Evolutionary conservation across 2,329 filamentous ascomycete genomes (phyloP), one percentile per base, ranked within the genome.

Genomic region (Plectosphaerella cucumerina): DNA sequence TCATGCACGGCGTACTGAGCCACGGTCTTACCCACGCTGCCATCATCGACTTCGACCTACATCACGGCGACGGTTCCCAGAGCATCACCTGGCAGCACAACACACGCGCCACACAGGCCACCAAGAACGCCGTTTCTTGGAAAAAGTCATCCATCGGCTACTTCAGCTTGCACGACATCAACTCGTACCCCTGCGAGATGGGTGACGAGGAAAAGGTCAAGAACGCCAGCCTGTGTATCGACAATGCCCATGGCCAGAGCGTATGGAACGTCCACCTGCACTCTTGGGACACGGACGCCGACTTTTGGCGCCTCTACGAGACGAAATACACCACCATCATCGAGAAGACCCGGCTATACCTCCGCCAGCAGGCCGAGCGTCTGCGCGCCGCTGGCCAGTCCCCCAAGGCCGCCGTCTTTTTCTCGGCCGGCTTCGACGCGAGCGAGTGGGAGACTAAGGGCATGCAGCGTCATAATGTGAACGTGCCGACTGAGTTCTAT

Each of bases 211-310:
- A 94, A 20, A 97, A 97, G 69, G 86, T 97, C 48, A 90, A 88
- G 64, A 96, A 93, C 60, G 94, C 95, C 2, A 97, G 92, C 71
- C 72, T 97, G 22, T 97, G 95, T 65, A 86, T 99, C 56, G 92
- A 97, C 54, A 92, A 92, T 61, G 91, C 93, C 0, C 94, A 99
- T 64, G 88, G 90, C 1, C 94, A 99, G 67, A 93, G 84, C 9
- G 84, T 97, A 48, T 97, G 94, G 91, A 99, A 99, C 62, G 86
- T 97, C 22, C 95, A 99, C 64, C 73, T 99, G 33, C 86, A 97
- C 60, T 76, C 87, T 0, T 99, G 93, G 90, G 88, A 87, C 63
- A 87, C 82, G 0, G 81, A 88, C 39, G 74, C 83, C 8, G 90
- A 96, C 20, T 99, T 99, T 62, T 99, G 94, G 93, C 71, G 77